Conservation (phyloP, 2,329 filamentous ascomycete species). For the Verticillium dahliae region DNA sequence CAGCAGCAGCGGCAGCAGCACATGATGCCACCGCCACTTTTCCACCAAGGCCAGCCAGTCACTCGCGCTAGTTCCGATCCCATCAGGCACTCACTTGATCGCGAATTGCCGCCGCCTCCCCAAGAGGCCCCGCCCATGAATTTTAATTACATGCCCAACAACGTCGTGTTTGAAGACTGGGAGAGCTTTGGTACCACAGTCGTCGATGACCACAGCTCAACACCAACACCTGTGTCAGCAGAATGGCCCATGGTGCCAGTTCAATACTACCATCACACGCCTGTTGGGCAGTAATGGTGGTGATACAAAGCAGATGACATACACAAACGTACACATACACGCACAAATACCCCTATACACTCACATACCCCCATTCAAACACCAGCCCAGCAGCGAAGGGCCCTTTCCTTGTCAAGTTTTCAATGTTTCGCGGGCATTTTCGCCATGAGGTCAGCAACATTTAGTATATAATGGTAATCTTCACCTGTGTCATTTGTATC, state of each 20-base stretch:
- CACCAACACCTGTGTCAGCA: constrained; percentile 12
- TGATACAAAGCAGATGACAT: neutral
- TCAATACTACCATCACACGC: constrained; percentile 15
- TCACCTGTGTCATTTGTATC: constrained; percentile 1
- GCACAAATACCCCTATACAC: too few relatives aligned
- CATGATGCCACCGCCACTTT: constrained; percentile 10
- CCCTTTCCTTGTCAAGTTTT: constrained; percentile 11
- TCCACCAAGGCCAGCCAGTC: constrained; percentile 2
- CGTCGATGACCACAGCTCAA: constrained; percentile 20
- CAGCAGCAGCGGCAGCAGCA: neutral
- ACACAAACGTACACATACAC: neutral
- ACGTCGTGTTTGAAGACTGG: constrained; percentile 34
- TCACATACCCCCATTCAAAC: neutral
- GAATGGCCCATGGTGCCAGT: constrained; percentile 18
- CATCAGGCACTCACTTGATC: constrained; percentile 10
- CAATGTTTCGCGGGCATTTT: constrained; percentile 6
- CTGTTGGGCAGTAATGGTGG: constrained; percentile 9
- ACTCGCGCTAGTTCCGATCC: constrained; percentile 8
- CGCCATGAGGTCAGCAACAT: neutral
- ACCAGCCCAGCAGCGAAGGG: constrained; percentile 2
- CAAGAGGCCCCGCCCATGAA: constrained; percentile 25
- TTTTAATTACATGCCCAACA: constrained; percentile 33
- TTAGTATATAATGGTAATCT: constrained; percentile 15
- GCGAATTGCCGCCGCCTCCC: constrained; percentile 12
- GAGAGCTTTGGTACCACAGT: constrained; percentile 28